Base-by-base conservation (phyloP, 768 basidiomycete genomes). In the Tricholoma terreum region DNA sequence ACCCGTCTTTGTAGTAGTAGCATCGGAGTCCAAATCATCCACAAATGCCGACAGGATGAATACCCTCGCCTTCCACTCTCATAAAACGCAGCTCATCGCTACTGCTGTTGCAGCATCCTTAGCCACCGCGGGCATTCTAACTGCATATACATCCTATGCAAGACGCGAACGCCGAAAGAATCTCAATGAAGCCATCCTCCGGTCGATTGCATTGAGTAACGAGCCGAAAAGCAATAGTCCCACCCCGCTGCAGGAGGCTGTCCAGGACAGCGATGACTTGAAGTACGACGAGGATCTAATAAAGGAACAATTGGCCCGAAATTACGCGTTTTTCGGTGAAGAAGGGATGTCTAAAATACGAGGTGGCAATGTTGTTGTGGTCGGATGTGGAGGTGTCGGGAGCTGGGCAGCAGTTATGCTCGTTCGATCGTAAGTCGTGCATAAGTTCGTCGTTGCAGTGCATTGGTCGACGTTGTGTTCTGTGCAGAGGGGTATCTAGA, bases 351-450 rank as follows among this genome's bases (percentile, higher is more conserved):
- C 73, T 9, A 86, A 83, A 66, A 80, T 98, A 52, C 80, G 97
- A 52, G 67, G 77, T 8, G 83, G 85, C 11, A 83, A 78, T 4
- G 94, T 98, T 1, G 94, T 92, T 15, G 76, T 98, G 17, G 87
- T 99, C 3, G 97, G 97, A 6, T 93, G 94, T 62, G 97, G 97
- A 57, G 96, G 97, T 2, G 97, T 99, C 0, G 97, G 97, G 0
- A 94, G 92, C 67, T 96, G 94, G 92, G 90, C 87, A 35, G 94
- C 94, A 14, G 83, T 96, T 31, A 96, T 96, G 96, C 84, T 94
- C 24, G 87, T 85, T 45, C 77, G 94, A 69, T 94, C 93, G 90
- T 94, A 67, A 68, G 91, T 83, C n/a, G 30, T 22, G 31, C 12
- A 15, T n/a, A n/a, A n/a, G n/a, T 35, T 52, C 10, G 17, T 33